Base-by-base conservation (phyloP, 164 flowering plant genomes). In the Sedum album region DNA sequence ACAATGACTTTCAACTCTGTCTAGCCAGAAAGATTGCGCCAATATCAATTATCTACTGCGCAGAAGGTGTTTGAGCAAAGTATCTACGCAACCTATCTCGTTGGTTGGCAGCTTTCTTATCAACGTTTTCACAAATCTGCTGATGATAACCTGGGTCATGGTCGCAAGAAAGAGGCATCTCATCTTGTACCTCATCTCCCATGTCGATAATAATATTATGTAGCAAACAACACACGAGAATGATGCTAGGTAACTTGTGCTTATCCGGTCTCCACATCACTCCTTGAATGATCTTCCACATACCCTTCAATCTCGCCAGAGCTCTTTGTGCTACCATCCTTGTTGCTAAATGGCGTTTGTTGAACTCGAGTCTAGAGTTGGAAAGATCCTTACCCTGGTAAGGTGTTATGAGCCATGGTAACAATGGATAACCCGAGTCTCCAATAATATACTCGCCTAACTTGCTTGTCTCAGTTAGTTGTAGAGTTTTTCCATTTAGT, bases 191-290 rank as follows among this genome's bases (percentile, higher is more conserved):
- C 35, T 85, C 91, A 67, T 86, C 97, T 71, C 85, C 92, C 85
- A 89, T 38, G 73, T 90, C 98, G 33, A 93, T 85, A n/a, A 84
- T 70, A 44, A 93, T 93, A 81, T 93, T 93, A 73, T 93, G 96
- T n/a, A 90, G 92, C 73, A 93, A 76, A 78, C 98, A 93, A 77
- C 96, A 90, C 2, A 85, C 98, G 5, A 88, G 82, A 31, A 93
- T 85, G 42, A 90, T 80, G 76, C 98, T 87, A 2, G 98, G 97
- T 62, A 93, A 75, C 73, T 75, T 86, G 61, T 88, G 81, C 78
- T 80, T 90, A 79, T 93, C 98, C 0, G 98, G 98, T 69, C 93
- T 84, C 96, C 97, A 93, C 98, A 93, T 89, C 5, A 75, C 84
- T 33, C 92, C 94, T 18, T 82, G 82, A 51, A 93, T 79, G 69